Conservation (phyloP, 805 yeast species). For the Debaryomyces hansenii region DNA sequence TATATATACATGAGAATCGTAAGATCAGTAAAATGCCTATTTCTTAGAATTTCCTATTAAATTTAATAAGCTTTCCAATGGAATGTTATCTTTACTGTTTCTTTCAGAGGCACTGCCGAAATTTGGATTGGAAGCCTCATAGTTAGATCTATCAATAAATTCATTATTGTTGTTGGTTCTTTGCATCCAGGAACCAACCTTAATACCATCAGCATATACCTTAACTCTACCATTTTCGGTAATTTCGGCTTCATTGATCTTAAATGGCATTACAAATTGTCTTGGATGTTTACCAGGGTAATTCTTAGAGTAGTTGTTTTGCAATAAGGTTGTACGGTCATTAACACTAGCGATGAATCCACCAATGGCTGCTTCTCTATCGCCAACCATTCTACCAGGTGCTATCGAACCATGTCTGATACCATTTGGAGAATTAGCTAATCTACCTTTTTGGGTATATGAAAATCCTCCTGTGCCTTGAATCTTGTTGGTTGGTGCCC, state of each 20-base stretch:
- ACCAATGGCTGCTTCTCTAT: conserved; percentile 53
- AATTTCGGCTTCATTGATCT: conserved; percentile 39
- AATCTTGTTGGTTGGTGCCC: conserved; percentile 21
- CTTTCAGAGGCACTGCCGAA: conserved; percentile 35
- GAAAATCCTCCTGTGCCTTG: conserved; percentile 79
- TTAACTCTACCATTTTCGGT: conserved; percentile 37
- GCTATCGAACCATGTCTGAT: conserved; percentile 51
- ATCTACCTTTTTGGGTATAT: conserved; percentile 66
- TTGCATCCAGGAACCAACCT: conserved; percentile 42
- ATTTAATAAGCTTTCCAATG: conserved; percentile 25
- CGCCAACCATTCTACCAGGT: conserved; percentile 65
- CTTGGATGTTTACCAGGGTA: conserved; percentile 42
- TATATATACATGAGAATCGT: conserved; percentile 3
- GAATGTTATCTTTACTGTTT: conserved; percentile 28
- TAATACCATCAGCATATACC: conserved; percentile 40
- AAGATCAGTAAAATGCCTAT: background rate
- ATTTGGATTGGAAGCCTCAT: conserved; percentile 32
- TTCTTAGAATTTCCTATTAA: conserved; percentile 13
- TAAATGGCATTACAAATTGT: conserved; percentile 45
- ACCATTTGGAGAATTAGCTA: conserved; percentile 72
- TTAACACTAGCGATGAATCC: conserved; percentile 40
- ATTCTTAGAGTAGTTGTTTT: conserved; percentile 38
- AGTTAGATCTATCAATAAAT: conserved; percentile 20
- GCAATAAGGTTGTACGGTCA: conserved; percentile 37
- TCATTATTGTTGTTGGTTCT: conserved; percentile 18